A percentile compares a stretch with the other conserved stretches of the same genome.
These are phyloP conservation scores for Staphylotrichum longicolle DNA, from an alignment of 495 filamentous ascomycete species.

Conservation along the genomic window DNA sequence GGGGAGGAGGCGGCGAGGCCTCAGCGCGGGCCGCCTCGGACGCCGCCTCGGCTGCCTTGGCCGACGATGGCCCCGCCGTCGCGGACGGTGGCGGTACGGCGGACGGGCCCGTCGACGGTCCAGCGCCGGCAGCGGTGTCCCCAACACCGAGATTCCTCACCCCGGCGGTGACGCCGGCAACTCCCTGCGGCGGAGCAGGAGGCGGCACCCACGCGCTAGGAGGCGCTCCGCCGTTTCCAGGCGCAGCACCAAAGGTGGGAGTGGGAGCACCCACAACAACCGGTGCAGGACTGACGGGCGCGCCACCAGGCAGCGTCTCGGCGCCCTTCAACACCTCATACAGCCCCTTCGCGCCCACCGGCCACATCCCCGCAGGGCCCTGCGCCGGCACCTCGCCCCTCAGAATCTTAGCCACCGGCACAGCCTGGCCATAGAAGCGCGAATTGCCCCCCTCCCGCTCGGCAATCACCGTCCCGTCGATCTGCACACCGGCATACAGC, in stretches of 20 bases:
- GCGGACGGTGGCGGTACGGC: constrained; percentile 7
- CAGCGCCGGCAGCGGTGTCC: constrained; percentile 8
- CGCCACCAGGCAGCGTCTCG: constrained; percentile 4
- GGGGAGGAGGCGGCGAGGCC: constrained; percentile 10
- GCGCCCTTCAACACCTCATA: constrained; percentile 32
- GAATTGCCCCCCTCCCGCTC: constrained; percentile 81
- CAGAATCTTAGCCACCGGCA: constrained; percentile 65
- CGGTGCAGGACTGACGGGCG: no score
- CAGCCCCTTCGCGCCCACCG: constrained; percentile 23
- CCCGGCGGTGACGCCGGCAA: constrained; percentile 1
- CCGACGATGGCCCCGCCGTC: constrained; percentile 5
- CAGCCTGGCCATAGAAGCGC: constrained; percentile 64
- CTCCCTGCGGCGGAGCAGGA: neutral
- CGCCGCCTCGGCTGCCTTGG: constrained; percentile 33
- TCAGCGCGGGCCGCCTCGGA: constrained; percentile 15
- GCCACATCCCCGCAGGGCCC: constrained; percentile 29
- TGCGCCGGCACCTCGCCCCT: constrained; percentile 54
- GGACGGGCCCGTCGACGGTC: constrained; percentile 15
- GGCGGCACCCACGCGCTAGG: constrained; percentile 2
- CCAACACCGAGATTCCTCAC: constrained; percentile 15
- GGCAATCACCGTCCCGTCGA: constrained; percentile 76
- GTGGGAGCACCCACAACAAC: neutral
- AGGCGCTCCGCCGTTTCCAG: constrained; percentile 1
- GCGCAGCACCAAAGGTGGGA: constrained; percentile 7
- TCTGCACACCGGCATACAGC: constrained; percentile 71